These are phyloP conservation scores for Nepenthes gracilis DNA, from an alignment of 148 eudicot species.

Conservation along the genomic window DNA sequence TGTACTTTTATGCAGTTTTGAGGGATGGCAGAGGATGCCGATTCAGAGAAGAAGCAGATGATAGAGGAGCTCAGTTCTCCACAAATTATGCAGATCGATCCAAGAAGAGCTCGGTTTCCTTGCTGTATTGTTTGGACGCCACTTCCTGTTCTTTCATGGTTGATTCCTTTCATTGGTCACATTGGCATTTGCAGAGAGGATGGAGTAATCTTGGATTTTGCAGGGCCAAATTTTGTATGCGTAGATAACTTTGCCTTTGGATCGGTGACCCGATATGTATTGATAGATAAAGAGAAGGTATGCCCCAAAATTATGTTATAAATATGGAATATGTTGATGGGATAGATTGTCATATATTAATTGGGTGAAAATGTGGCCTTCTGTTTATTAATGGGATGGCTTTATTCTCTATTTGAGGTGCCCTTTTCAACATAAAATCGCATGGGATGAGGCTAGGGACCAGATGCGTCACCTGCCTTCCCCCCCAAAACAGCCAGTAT, in stretches of 20 bases:
- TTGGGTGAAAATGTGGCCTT: no score
- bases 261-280: conserved; percentile 61
- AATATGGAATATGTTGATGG: no score
- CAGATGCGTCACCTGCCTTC: no score
- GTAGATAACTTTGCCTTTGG: conserved; percentile 93
- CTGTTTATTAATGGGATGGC: no score
- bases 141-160: conserved; percentile 87
- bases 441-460: no score
- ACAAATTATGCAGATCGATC: conserved; percentile 52
- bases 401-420: no score
- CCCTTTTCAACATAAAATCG: no score
- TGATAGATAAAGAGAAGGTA: conserved; percentile 66
- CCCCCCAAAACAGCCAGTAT: no score
- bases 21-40: conserved; percentile 32
- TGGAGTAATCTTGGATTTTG: conserved; percentile 90
- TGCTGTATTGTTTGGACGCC: conserved; percentile 93
- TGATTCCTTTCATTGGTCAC: conserved; percentile 86
- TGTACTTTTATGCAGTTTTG: no score
- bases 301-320: background rate
- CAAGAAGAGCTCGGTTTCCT: conserved; percentile 62
- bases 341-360: no score
- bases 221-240: conserved; percentile 88
- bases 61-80: conserved; percentile 27
- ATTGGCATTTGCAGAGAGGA: conserved; percentile 93
- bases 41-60: conserved; percentile 38